Evolutionary conservation across 805 yeast genomes (phyloP).

Genomic region (Teunomyces aglyptinius): DNA sequence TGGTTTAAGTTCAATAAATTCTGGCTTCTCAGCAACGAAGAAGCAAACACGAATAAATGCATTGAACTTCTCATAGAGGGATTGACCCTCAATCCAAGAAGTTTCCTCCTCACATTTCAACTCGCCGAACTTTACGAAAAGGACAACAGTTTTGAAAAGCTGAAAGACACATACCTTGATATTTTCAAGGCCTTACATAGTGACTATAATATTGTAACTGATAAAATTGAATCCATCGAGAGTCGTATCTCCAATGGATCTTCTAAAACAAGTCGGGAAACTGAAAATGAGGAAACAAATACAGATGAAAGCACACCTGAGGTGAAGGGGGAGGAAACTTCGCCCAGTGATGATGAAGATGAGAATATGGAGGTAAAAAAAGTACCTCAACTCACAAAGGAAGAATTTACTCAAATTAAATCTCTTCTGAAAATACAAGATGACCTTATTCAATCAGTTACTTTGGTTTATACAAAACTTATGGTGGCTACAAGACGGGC

Average conservation of each 20-base stretch:
- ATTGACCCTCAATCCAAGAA: conserved; percentile 62
- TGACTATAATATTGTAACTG: conserved; percentile 29
- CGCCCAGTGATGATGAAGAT: conserved; percentile 10
- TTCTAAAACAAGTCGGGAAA: conserved; percentile 4
- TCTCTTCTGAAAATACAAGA: conserved; percentile 19
- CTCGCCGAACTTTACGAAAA: conserved; percentile 70
- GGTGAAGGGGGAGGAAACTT: not conserved
- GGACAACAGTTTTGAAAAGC: conserved; percentile 48
- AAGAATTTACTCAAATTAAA: conserved; percentile 13
- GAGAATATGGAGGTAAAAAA: conserved; percentile 14
- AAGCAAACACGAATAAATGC: conserved; percentile 39
- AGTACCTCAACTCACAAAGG: conserved; percentile 15
- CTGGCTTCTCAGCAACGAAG: conserved; percentile 30
- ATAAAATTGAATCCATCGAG: conserved; percentile 22
- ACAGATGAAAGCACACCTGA: conserved; percentile 2
- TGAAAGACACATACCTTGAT: conserved; percentile 48
- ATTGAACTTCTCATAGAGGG: conserved; percentile 54
- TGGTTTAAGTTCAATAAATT: conserved; percentile 66
- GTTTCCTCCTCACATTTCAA: conserved; percentile 64
- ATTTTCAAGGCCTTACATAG: conserved; percentile 48
- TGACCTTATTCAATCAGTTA: conserved; percentile 41
- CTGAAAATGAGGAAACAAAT: conserved; percentile 6
- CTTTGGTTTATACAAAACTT: conserved; percentile 64
- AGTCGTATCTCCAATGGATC: conserved; percentile 9
- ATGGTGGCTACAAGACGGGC: conserved; percentile 72